Conservation (phyloP, 2,329 filamentous ascomycete species). For the Fusarium pseudocircinatum region DNA sequence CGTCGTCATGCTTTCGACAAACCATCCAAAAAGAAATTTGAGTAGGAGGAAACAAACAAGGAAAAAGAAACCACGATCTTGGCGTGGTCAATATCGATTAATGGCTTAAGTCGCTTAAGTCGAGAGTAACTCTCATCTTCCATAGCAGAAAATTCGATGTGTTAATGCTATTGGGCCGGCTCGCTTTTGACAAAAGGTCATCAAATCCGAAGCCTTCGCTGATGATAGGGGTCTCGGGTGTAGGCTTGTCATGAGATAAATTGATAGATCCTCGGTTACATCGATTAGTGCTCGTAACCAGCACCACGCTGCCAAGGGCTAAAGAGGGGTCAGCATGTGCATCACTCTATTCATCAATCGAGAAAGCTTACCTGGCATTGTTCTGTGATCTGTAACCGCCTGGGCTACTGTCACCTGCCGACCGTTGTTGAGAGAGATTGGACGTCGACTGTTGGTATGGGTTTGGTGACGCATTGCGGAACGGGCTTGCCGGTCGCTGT, state of each 20-base stretch:
- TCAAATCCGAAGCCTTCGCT: slow-evolving; percentile 26
- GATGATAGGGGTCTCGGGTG: slow-evolving; percentile 12
- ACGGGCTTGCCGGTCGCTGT: slow-evolving; percentile 49
- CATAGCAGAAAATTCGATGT: slow-evolving; percentile 6
- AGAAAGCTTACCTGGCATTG: slow-evolving; percentile 49
- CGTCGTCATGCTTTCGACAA: slow-evolving; percentile 44
- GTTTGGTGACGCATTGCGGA: slow-evolving; percentile 49
- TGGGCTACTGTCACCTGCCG: slow-evolving; percentile 48
- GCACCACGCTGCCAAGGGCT: slow-evolving; percentile 59
- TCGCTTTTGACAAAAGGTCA: slow-evolving; percentile 13
- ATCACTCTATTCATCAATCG: background rate
- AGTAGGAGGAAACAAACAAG: slow-evolving; percentile 6
- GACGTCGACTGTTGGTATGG: slow-evolving; percentile 47
- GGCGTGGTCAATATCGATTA: slow-evolving; percentile 16
- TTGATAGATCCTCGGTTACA: slow-evolving; percentile 17
- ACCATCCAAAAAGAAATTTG: slow-evolving; percentile 24
- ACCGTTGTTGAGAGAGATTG: slow-evolving; percentile 46
- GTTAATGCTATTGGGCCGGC: slow-evolving; percentile 2
- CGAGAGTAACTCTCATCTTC: slow-evolving; percentile 7
- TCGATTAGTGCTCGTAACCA: slow-evolving; percentile 53
- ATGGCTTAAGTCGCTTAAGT: background rate
- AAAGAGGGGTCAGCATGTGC: slow-evolving; percentile 26
- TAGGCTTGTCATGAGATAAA: slow-evolving; percentile 33
- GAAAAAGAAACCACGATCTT: slow-evolving; percentile 27
- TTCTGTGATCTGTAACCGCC: slow-evolving; percentile 50